Base-by-base conservation (phyloP, 176 grass and related monocot genomes). In the Pontederia crassipes region DNA sequence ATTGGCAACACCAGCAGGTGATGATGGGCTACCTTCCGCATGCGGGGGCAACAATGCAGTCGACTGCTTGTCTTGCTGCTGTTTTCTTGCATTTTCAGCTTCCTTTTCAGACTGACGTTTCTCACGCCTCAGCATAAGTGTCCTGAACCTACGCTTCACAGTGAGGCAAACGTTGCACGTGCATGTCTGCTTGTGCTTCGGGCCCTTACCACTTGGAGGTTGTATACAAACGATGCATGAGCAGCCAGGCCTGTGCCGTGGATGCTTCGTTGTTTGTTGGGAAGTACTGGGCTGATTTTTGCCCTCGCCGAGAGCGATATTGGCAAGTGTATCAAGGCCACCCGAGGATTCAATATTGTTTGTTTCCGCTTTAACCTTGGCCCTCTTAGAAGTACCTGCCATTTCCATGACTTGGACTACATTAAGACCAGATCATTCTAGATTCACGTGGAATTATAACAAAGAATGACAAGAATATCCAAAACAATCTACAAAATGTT, bases 161-260 rank as follows among this genome's bases (percentile, higher is more conserved):
- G 88, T 98, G 73, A 92, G 84, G 52, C 94, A 98, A 46, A 98
- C 94, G 28, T 98, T 98, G 73, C 94, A 98, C 51, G 84, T 75
- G 77, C 94, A 98, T 0, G 81, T 85, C 60, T 82, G 81, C 60
- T 92, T 98, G 74, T 98, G 94, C 77, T 98, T 98, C 28, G 93
- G 93, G 8, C 93, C 93, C 87, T 98, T 98, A 58, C 93, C 93
- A 40, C 93, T 98, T 16, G 94, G 94, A n/a, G 94, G 94, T 63
- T 98, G 94, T 70, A 98, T 98, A 77, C 94, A 98, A 16, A 98
- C 94, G 28, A 98, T 98, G 88, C 94, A 98, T 16, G 87, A 80
- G 65, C 94, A 98, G 4, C 94, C 94, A 57, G 94, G 82, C 15
- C 94, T 79, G 60, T 98, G 94, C 0, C 94, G 84, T 0, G 94